A percentile compares a stretch with the other conserved stretches of the same genome.
Conservation (phyloP, 805 yeast species). For the Barnettozyma botsteinii region DNA sequence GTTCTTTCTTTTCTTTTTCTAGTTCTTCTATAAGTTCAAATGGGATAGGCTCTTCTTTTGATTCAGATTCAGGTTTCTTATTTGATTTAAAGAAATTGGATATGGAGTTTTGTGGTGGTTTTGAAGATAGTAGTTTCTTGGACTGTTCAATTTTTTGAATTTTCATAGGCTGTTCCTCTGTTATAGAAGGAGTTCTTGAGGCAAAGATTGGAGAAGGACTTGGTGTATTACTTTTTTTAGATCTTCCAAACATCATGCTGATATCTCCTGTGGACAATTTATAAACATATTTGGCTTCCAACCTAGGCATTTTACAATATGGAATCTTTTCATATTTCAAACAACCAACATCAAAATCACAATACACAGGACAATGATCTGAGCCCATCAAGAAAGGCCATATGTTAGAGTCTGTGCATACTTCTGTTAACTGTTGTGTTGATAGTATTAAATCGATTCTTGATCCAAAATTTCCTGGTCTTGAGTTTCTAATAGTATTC, state of each 20-base stretch:
- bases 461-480: constrained; percentile 84
- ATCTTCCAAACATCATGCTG: constrained; percentile 30
- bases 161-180: not conserved
- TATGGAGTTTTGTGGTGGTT: constrained; percentile 8
- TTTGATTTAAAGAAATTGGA: constrained; percentile 13
- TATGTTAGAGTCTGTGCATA: constrained; percentile 40
- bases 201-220: constrained; percentile 5
- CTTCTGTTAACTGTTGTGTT: constrained; percentile 32
- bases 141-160: not conserved
- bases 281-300: constrained; percentile 51
- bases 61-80: not conserved
- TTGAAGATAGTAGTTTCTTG: constrained; percentile 13
- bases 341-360: constrained; percentile 45
- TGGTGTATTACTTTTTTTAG: constrained; percentile 9
- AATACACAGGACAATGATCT: constrained; percentile 88
- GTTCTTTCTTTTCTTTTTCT: not conserved
- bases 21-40: constrained; percentile 2
- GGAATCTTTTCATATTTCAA: constrained; percentile 3
- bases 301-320: constrained; percentile 27
- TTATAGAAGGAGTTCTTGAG: not conserved
- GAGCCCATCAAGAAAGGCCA: constrained; percentile 74
- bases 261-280: constrained; percentile 33
- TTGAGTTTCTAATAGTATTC: constrained; percentile 71
- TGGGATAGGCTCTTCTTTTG: constrained; percentile 1
- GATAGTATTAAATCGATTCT: constrained; percentile 74